phyloP scores from a whole-genome alignment of 768 basidiomycete genomes.

The Lentinula aciculospora region DNA sequence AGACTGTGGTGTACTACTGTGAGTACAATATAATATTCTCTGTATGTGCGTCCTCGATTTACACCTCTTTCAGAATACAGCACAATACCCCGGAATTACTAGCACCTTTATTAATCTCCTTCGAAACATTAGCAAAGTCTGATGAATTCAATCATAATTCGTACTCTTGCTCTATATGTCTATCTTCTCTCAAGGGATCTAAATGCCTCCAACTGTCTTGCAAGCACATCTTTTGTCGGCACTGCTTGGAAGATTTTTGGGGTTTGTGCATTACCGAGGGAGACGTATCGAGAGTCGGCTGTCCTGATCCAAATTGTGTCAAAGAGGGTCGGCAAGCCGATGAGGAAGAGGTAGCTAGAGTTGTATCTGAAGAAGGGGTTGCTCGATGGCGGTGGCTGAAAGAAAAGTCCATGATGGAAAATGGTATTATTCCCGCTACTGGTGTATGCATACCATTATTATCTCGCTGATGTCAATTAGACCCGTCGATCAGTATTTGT shows the following conservation, averaged over 20 bases:
- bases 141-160: slow-evolving; percentile 57
- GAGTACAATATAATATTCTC: slow-evolving; percentile 14
- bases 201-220: slow-evolving; percentile 70
- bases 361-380: slow-evolving; percentile 61
- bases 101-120: slow-evolving; percentile 37
- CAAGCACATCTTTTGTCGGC: slow-evolving; percentile 77
- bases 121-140: slow-evolving; percentile 41
- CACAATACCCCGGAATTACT: slow-evolving; percentile 56
- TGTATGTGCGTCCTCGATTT: background rate
- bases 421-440: slow-evolving; percentile 36
- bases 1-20: slow-evolving; percentile 32
- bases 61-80: slow-evolving; percentile 22
- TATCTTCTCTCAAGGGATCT: slow-evolving; percentile 67
- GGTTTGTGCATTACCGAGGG: slow-evolving; percentile 76
- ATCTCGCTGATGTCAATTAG: slow-evolving; percentile 27
- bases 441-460: background rate
- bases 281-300: slow-evolving; percentile 67
- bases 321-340: slow-evolving; percentile 53
- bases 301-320: slow-evolving; percentile 78
- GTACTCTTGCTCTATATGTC: slow-evolving; percentile 73
- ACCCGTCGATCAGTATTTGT: slow-evolving; percentile 77
- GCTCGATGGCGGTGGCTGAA: slow-evolving; percentile 75
- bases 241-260: slow-evolving; percentile 81
- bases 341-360: slow-evolving; percentile 68
- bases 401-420: slow-evolving; percentile 67